Conservation (phyloP, 2,329 filamentous ascomycete species). For the Ascochyta lentis region DNA sequence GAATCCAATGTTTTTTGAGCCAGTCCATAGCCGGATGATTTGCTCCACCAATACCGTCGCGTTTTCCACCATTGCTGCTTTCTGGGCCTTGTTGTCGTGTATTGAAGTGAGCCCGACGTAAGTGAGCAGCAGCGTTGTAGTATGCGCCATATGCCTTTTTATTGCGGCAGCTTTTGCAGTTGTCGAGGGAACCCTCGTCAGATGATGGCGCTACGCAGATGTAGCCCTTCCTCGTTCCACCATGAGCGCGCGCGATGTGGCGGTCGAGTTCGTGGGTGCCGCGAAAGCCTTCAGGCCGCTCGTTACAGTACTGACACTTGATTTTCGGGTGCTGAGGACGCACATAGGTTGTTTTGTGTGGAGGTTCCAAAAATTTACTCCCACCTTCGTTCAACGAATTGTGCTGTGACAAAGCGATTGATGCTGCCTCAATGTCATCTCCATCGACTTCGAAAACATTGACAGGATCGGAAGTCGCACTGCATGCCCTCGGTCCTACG, state of each 20-base stretch:
- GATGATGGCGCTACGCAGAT: conserved; percentile 66
- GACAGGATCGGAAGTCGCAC: too few species aligned
- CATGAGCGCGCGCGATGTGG: conserved; percentile 70
- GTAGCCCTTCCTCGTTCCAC: conserved; percentile 64
- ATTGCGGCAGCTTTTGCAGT: conserved; percentile 82
- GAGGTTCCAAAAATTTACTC: too few species aligned
- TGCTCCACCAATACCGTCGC: conserved; percentile 67
- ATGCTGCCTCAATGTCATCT: too few species aligned
- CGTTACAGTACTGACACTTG: conserved; percentile 72
- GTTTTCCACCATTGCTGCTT: conserved; percentile 64
- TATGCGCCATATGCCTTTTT: conserved; percentile 88
- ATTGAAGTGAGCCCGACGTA: conserved; percentile 87
- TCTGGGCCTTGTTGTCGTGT: conserved; percentile 65
- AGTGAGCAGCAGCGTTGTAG: conserved; percentile 92
- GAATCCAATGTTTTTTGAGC: conserved; percentile 65
- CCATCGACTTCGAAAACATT: too few species aligned
- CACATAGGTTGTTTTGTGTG: conserved; percentile 59
- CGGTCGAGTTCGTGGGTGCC: conserved; percentile 76
- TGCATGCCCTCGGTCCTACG: too few species aligned
- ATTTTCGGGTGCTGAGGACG: conserved; percentile 76
- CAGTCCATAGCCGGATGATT: conserved; percentile 66
- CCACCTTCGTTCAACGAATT: too few species aligned
- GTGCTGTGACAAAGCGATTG: too few species aligned
- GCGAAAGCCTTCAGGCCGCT: conserved; percentile 79
- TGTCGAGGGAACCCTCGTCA: conserved; percentile 70